Evolutionary conservation across 441 rosid species (phyloP).

Genomic region (Flueggea neowawraea): DNA sequence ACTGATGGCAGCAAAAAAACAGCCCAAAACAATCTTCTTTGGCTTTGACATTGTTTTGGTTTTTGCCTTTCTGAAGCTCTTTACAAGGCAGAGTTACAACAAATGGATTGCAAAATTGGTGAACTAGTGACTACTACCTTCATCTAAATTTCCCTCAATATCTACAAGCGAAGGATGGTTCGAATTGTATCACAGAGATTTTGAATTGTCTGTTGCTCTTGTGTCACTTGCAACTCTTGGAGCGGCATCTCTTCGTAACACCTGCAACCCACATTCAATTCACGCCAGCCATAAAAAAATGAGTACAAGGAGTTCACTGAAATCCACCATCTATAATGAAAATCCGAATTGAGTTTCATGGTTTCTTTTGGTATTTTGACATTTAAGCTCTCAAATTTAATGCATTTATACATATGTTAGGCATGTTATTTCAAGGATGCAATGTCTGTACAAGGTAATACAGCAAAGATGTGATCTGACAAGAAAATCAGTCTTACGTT

Average conservation of each 20-base stretch:
- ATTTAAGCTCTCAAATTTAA: too few relatives aligned
- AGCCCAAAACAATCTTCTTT: neutral
- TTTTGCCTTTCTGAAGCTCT: neutral
- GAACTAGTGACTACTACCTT: neutral
- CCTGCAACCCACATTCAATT: conserved; percentile 32
- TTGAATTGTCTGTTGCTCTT: conserved; percentile 95
- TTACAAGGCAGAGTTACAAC: neutral
- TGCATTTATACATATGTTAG: too few relatives aligned
- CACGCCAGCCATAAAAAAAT: neutral
- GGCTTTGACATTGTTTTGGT: neutral
- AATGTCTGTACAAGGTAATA: too few relatives aligned
- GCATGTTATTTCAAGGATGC: too few relatives aligned
- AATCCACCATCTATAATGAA: too few relatives aligned
- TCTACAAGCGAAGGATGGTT: conserved; percentile 88
- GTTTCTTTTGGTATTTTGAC: too few relatives aligned
- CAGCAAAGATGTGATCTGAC: too few relatives aligned
- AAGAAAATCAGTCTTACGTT: conserved; percentile 44
- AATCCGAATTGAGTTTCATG: too few relatives aligned
- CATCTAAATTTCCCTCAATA: neutral
- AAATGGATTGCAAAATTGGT: neutral
- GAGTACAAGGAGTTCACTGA: too few relatives aligned
- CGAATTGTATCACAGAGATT: conserved; percentile 87
- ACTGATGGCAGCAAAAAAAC: neutral
- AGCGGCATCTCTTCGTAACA: conserved; percentile 98
- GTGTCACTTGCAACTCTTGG: conserved; percentile 89